Evolutionary conservation across 177 flowering plant species (phyloP).

Genomic region (Vitis hybrid): DNA sequence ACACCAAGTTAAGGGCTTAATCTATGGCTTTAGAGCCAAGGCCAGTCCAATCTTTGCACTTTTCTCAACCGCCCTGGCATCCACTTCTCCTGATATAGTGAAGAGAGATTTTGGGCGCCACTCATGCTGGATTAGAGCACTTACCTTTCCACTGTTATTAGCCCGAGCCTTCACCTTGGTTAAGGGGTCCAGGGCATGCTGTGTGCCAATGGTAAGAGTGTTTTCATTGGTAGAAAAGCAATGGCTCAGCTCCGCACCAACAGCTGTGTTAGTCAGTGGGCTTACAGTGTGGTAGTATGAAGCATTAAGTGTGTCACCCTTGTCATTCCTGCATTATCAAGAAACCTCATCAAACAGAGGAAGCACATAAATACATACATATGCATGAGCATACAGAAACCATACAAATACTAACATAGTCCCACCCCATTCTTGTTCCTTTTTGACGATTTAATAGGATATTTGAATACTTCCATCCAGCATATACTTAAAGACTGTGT

Average conservation of each 20-base stretch:
- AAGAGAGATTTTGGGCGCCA: conserved; percentile 83
- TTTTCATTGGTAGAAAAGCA: conserved; percentile 70
- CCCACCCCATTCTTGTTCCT: not conserved
- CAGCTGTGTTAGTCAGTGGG: conserved; percentile 70
- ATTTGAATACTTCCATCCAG: too few relatives aligned
- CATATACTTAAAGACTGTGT: too few relatives aligned
- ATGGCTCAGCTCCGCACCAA: conserved; percentile 77
- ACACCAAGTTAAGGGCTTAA: not conserved
- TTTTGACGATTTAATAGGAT: too few relatives aligned
- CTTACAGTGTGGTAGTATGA: conserved; percentile 75
- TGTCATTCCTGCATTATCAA: conserved; percentile 51
- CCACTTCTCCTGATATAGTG: conserved; percentile 84
- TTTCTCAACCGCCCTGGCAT: conserved; percentile 77
- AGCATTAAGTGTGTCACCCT: conserved; percentile 58
- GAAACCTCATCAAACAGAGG: not conserved
- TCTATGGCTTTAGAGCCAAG: conserved; percentile 68
- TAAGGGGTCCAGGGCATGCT: conserved; percentile 72
- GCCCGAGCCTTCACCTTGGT: conserved; percentile 68
- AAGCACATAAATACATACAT: not conserved
- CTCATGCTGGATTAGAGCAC: conserved; percentile 81
- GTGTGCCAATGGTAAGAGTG: conserved; percentile 73
- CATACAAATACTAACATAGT: too few relatives aligned
- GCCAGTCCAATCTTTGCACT: conserved; percentile 79
- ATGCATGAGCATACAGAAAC: not conserved
- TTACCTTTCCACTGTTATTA: conserved; percentile 72